A percentile compares a stretch with the other conserved stretches of the same genome.
Evolutionary conservation across 2,329 filamentous ascomycete species (phyloP).

Genomic region (Ophiostoma novo-ulmi): DNA sequence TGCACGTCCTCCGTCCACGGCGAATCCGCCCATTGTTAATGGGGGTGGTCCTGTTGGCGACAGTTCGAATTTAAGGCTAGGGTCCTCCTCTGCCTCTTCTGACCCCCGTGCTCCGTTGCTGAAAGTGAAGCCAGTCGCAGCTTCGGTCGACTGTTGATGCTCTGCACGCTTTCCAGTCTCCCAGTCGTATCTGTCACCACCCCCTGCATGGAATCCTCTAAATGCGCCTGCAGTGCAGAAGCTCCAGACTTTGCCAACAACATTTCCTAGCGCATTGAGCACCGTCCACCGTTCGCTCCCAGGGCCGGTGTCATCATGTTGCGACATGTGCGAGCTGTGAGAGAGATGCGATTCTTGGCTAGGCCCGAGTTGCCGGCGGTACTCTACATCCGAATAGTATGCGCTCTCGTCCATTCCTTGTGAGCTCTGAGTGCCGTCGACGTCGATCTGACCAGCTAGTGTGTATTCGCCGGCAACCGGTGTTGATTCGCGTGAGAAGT

Average conservation of each 20-base stretch:
- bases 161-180: slow-evolving; percentile 32
- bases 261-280: slow-evolving; percentile 58
- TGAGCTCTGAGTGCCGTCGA: slow-evolving; percentile 35
- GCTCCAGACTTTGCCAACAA: slow-evolving; percentile 74
- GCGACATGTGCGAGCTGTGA: not conserved
- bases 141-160: not conserved
- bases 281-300: slow-evolving; percentile 39
- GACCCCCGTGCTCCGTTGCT: not conserved
- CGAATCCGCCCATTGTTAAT: not conserved
- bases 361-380: slow-evolving; percentile 49
- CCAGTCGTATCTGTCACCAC: slow-evolving; percentile 61
- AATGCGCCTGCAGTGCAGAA: slow-evolving; percentile 75
- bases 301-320: slow-evolving; percentile 39
- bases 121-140: not conserved
- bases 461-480: slow-evolving; percentile 41
- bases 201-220: slow-evolving; percentile 79
- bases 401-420: slow-evolving; percentile 47
- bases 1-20: not conserved
- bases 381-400: slow-evolving; percentile 55
- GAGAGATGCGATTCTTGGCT: slow-evolving; percentile 32
- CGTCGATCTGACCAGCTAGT: slow-evolving; percentile 51
- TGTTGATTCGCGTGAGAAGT: slow-evolving; percentile 34
- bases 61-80: not conserved
- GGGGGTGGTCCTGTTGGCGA: not conserved
- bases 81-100: not conserved